phyloP scores from a whole-genome alignment of 768 basidiomycete species.

The Pholiota molesta region DNA sequence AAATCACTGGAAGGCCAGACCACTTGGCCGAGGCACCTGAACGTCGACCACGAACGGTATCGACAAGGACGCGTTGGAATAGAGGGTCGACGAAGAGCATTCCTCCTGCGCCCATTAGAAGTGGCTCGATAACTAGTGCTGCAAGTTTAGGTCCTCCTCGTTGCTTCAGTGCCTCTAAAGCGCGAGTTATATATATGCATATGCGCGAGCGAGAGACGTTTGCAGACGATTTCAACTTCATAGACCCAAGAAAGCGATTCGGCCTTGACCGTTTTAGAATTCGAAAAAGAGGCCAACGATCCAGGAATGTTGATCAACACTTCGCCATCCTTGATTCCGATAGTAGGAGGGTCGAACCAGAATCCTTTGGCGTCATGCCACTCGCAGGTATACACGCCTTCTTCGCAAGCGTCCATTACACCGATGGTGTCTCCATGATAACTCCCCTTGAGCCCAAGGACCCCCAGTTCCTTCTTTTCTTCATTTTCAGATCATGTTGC shows the following conservation, averaged over 20 bases:
- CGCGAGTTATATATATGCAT: slow-evolving; percentile 58
- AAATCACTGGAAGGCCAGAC: slow-evolving; percentile 86
- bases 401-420: slow-evolving; percentile 93
- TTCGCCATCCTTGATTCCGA: slow-evolving; percentile 66
- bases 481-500: slow-evolving; percentile 32
- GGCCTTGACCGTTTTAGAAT: slow-evolving; percentile 33
- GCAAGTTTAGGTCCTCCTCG: slow-evolving; percentile 53
- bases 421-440: slow-evolving; percentile 99
- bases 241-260: slow-evolving; percentile 65
- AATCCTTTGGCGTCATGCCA: slow-evolving; percentile 93
- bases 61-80: slow-evolving; percentile 88
- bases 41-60: slow-evolving; percentile 64
- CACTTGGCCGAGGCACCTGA: slow-evolving; percentile 41
- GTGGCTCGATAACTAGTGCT: slow-evolving; percentile 87
- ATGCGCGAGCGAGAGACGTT: slow-evolving; percentile 63
- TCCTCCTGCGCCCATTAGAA: slow-evolving; percentile 93
- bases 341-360: slow-evolving; percentile 91
- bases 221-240: slow-evolving; percentile 64
- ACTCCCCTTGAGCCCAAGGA: slow-evolving; percentile 87
- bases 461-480: slow-evolving; percentile 60
- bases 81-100: slow-evolving; percentile 98
- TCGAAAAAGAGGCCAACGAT: slow-evolving; percentile 38
- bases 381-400: slow-evolving; percentile 92
- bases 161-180: slow-evolving; percentile 49
- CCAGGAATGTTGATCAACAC: slow-evolving; percentile 57